Base-by-base conservation (phyloP, 1,139 yeast genomes). In the Suhomyces guaymorum region DNA sequence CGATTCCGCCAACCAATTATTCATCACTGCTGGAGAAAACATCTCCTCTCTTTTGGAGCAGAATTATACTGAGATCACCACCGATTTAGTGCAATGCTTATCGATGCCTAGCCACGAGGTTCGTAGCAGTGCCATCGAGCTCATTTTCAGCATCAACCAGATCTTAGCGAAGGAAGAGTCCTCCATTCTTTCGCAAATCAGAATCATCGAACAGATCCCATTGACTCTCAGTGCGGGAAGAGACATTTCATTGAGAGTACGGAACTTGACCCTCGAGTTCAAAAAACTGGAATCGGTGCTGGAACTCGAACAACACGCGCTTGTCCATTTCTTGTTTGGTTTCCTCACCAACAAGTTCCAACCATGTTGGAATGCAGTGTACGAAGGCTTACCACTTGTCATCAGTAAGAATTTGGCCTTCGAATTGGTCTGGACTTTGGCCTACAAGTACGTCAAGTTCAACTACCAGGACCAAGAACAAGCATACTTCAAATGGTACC, bases 321-420 rank as follows among this genome's bases (percentile, higher is more conserved):
- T 83, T 17, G 66, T 81, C 12, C 69, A 74, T 23, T 86, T 73
- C 53, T 44, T 83, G 35, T 78, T 88, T 55, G 97, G 97, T 17
- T 67, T 85, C 43, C 62, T 90, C 32, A 72, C 89, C 1, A 80
- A 81, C 30, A 76, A 78, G 42, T 89, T 92, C 50, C 85, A 88
- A 42, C 98, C 98, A 2, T 71, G 83, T 18, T 88, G 96, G 95
- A 75, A 77, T 14, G 86, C 85, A 4, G 82, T 85, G 3, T 65
- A 71, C 37, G 92, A 82, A 42, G 71, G 75, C 5, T 52, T 86
- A 7, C 77, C 82, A 1, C 51, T 56, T 6, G 57, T 82, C 7
- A 59, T 66, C 9, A 65, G 60, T 9, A 70, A 69, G 33, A 64
- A 74, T 35, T 24, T 30, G 15, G 15, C 37, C 4, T 68, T 72